Evolutionary conservation across 306 rosid species (phyloP).

Genomic region (Cicer judaicum): DNA sequence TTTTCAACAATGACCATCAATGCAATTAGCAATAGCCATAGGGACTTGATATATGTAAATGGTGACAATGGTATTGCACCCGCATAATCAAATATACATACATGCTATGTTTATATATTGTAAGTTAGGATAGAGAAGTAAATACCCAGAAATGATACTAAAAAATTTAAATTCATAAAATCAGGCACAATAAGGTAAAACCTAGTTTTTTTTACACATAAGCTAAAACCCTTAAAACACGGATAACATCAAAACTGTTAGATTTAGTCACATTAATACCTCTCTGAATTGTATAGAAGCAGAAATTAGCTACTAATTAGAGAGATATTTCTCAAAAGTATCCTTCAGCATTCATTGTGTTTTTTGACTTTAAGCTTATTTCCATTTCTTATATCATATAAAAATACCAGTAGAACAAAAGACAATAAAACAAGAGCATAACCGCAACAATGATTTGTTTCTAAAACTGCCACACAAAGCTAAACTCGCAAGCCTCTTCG

Average conservation of each 20-base stretch:
- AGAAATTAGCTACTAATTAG: no score
- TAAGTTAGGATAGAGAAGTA: background rate
- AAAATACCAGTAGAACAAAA: constrained; percentile 21
- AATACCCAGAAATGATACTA: constrained; percentile 29
- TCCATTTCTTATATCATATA: background rate
- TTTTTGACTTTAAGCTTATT: background rate
- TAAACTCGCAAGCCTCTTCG: constrained; percentile 19
- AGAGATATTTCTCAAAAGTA: no score
- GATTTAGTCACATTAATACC: no score
- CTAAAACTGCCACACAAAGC: constrained; percentile 31
- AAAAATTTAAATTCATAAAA: background rate
- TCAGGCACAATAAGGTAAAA: constrained; percentile 26
- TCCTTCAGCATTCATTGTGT: no score
- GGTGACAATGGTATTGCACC: background rate
- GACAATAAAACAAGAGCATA: background rate
- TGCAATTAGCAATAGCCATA: background rate
- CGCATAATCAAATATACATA: background rate
- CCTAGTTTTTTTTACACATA: background rate
- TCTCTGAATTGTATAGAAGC: no score
- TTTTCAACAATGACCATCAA: constrained; percentile 8
- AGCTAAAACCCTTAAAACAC: constrained; percentile 16
- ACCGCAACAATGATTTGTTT: background rate
- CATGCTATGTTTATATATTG: background rate
- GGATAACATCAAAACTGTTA: background rate
- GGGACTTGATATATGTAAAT: constrained; percentile 23